phyloP scores from a whole-genome alignment of 352 stramenopile genomes.

The Thraustochytrium striatum region DNA sequence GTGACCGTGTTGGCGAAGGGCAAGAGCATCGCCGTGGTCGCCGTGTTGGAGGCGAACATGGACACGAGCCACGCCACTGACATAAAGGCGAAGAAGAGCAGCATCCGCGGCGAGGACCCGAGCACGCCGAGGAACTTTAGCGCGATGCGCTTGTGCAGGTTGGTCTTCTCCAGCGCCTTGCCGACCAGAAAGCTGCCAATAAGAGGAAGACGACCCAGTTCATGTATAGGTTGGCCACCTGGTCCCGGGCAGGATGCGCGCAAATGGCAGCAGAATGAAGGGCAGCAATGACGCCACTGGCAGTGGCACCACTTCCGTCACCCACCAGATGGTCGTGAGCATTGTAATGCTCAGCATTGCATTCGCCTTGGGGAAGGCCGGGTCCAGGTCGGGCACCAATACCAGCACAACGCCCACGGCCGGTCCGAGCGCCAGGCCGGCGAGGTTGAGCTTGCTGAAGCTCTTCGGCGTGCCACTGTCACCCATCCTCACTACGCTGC shows the following conservation, averaged over 20 bases:
- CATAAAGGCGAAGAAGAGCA: constrained; percentile 26
- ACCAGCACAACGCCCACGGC: too few relatives aligned
- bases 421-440: too few relatives aligned
- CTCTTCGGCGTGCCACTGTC: too few relatives aligned
- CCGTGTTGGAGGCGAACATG: constrained; percentile 28
- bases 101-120: background rate
- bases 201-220: constrained; percentile 23
- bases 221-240: background rate
- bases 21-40: constrained; percentile 10
- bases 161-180: background rate
- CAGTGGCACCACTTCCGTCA: constrained; percentile 1
- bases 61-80: background rate
- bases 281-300: constrained; percentile 1
- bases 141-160: constrained; percentile 14
- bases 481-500: too few relatives aligned
- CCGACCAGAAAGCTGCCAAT: constrained; percentile 21
- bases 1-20: background rate
- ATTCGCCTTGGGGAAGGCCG: constrained; percentile 17
- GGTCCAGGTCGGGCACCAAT: too few relatives aligned
- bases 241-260: background rate
- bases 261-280: background rate
- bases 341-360: background rate
- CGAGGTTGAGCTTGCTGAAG: too few relatives aligned
- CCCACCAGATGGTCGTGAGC: constrained; percentile 5
- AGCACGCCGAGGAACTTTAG: background rate